Conservation (phyloP, 306 rosid species). For the Prunus padus region DNA sequence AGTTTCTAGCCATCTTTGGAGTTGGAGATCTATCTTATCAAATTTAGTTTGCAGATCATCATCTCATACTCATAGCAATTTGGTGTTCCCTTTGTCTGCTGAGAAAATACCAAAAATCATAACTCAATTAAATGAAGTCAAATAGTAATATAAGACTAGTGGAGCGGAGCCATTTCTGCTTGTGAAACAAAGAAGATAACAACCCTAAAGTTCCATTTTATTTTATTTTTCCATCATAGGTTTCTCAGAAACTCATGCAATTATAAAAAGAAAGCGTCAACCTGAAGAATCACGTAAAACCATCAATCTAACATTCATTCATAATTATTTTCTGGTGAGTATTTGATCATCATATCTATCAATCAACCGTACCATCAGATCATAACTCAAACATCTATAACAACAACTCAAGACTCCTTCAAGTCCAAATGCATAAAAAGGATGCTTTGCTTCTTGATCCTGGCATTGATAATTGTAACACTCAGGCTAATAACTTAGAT, state of each 20-base stretch:
- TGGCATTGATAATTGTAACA: neutral
- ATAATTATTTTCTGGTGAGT: too few relatives aligned
- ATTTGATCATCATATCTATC: neutral
- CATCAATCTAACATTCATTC: neutral
- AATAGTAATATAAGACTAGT: neutral
- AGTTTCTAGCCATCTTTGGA: slow-evolving; percentile 48
- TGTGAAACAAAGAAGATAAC: neutral
- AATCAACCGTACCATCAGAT: neutral
- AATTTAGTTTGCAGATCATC: neutral
- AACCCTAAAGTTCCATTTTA: neutral
- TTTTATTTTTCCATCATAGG: too few relatives aligned
- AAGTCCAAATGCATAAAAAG: neutral
- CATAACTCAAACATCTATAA: neutral
- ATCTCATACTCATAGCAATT: slow-evolving; percentile 10
- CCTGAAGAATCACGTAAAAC: neutral
- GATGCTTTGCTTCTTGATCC: neutral
- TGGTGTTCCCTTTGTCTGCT: neutral
- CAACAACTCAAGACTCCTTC: neutral
- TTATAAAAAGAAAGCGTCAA: neutral
- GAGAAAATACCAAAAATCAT: neutral
- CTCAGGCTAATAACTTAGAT: too few relatives aligned
- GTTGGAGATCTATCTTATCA: slow-evolving; percentile 4
- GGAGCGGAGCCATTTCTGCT: neutral
- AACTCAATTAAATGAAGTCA: neutral
- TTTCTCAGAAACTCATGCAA: neutral